These are phyloP conservation scores for Naganishia vishniacii DNA, from an alignment of 768 basidiomycete species.

Conservation along the genomic window DNA sequence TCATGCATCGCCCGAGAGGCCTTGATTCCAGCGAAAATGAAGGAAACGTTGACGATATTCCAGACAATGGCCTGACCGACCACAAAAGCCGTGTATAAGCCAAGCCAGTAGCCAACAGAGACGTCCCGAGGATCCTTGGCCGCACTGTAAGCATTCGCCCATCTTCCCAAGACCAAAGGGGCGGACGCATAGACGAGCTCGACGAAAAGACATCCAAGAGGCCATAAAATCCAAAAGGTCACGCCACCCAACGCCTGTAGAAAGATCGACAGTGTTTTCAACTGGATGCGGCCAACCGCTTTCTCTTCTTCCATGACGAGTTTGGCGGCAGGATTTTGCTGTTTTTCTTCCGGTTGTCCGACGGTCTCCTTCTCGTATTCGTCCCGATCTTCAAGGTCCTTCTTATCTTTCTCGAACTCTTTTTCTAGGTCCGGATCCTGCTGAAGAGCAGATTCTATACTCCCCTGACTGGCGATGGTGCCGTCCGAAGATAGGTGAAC, in stretches of 20 bases:
- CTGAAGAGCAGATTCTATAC: slow-evolving; percentile 39
- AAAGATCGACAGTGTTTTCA: slow-evolving; percentile 39
- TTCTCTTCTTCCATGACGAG: slow-evolving; percentile 48
- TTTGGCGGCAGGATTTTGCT: slow-evolving; percentile 37
- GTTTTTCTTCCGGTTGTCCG: slow-evolving; percentile 25
- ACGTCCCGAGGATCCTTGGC: slow-evolving; percentile 36
- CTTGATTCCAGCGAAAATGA: slow-evolving; percentile 38
- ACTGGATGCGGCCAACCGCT: slow-evolving; percentile 44
- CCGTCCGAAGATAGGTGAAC: slow-evolving; percentile 44
- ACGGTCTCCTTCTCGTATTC: slow-evolving; percentile 22
- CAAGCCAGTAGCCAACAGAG: slow-evolving; percentile 46
- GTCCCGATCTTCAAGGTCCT: slow-evolving; percentile 36
- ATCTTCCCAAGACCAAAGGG: slow-evolving; percentile 44
- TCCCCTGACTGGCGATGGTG: slow-evolving; percentile 39
- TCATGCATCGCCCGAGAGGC: slow-evolving; percentile 40
- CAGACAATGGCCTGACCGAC: slow-evolving; percentile 23
- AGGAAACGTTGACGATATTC: slow-evolving; percentile 22
- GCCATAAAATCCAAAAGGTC: slow-evolving; percentile 45
- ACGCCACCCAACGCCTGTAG: slow-evolving; percentile 45
- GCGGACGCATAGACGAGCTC: slow-evolving; percentile 38
- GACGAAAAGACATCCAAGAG: slow-evolving; percentile 36
- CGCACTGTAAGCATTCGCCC: slow-evolving; percentile 43
- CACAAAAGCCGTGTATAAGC: slow-evolving; percentile 43
- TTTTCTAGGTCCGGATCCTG: slow-evolving; percentile 55
- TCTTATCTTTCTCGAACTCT: slow-evolving; percentile 53